Base-by-base conservation (phyloP, 208 protist genomes). In the Acanthamoeba healyi region DNA sequence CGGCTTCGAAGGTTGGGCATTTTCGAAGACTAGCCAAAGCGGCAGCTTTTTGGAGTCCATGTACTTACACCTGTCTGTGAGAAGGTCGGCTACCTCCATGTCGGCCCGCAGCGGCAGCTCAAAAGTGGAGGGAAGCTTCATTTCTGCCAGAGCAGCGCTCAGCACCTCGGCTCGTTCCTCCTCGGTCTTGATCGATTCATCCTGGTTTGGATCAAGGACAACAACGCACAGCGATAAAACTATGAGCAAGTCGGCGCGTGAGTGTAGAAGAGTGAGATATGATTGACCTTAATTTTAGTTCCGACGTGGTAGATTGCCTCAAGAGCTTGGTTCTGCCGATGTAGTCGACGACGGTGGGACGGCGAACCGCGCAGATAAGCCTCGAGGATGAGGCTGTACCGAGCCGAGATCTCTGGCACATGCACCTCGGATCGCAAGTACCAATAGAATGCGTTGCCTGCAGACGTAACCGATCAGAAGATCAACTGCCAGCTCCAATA, bases 1-100 rank as follows among this genome's bases (percentile, higher is more conserved):
- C 0, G 34, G 34, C 1, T 81, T 94, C 17, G 26, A 12, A n/a
- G 40, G 44, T 36, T 98, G 96, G 1, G 51, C 90, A 56, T 98
- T 98, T 1, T 94, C 86, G 54, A 98, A 98, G 17, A 96, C 95
- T 12, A 98, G 94, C 94, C 97, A 97, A 0, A 98, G 67, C 36
- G 97, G 97, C 10, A 81, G 58, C 94, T 96, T 96, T 81, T 96
- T 94, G 36, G 79, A 91, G 56, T 96, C 96, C 95, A 97, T 96
- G 56, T 65, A 65, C 70, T 96, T 97, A 46, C 95, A 97, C 54
- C 95, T 94, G 7, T 94, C 29, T 2, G 96, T 38, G 1, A 94
- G 51, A 14, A 97, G 86, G 3, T 95, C 96, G 5, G 56, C 56
- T 9, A 63, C 56, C 26, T 63, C 56, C 56, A 63, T 63, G 42